Base-by-base conservation (phyloP, 2,329 filamentous ascomycete genomes). In the Aureobasidium uvarum region DNA sequence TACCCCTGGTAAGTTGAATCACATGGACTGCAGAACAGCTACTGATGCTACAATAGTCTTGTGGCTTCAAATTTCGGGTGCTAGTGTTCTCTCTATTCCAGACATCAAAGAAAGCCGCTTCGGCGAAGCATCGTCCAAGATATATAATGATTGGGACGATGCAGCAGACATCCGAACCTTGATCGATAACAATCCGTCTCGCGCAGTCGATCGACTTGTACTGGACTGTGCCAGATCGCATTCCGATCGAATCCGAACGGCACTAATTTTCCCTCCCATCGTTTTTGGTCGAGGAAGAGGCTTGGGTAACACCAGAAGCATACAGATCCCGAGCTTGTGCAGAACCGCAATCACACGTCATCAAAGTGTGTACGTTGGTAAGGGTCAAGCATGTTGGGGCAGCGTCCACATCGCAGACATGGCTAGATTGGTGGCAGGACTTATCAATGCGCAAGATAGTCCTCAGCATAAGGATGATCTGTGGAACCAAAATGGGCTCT, bases 161-260 rank as follows among this genome's bases (percentile, higher is more conserved):
- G 80, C 89, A 43, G 76, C 79, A 14, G 81, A 83, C 48, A 63
- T 75, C 14, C 77, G 83, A 1, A 79, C 72, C 13, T 70, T 89
- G 0, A 86, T 86, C 0, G 83, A 86, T 70, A 71, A 75, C 0
- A 86, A 82, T 14, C 73, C 81, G 48, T 89, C 92, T 77, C 85
- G 88, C 16, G 80, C 87, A 71, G 84, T 91, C 3, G 90, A 94
- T 75, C 84, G 86, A 73, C 80, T 90, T 41, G 84, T 92, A 16
- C 76, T 89, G 0, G 78, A 75, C 1, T 79, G 82, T 0, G 79
- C 77, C 3, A 74, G 73, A 1, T 74, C 76, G 66, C 77, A 80
- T 5, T 75, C 76, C 0, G 79, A 10, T 3, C 20, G n/a, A 25
- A 14, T 88, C 13, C 86, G 84, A 72, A 86, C 85, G 0, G 86